Conservation (phyloP, 768 basidiomycete genomes). For the Leccinum variicolor region DNA sequence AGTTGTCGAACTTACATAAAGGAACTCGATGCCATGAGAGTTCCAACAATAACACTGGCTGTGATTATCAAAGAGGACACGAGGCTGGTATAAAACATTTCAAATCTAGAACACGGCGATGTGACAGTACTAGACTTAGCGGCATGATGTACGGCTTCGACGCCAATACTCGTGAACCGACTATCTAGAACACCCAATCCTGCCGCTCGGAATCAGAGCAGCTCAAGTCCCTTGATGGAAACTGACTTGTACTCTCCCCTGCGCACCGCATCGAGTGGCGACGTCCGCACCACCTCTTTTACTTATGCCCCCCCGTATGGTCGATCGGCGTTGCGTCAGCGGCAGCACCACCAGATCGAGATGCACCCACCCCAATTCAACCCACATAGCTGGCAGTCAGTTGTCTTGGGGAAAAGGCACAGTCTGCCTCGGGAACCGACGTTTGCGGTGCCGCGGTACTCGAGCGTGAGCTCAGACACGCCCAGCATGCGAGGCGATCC, state of each 20-base stretch:
- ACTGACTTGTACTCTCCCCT: background rate
- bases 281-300: no score
- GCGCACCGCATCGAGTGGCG: no score
- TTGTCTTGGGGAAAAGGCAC: slow-evolving; percentile 15
- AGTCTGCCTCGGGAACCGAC: background rate
- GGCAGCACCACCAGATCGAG: background rate
- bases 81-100: no score
- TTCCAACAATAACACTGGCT: no score
- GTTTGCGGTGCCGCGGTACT: background rate
- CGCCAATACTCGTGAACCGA: background rate
- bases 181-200: background rate
- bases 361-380: background rate
- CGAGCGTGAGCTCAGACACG: background rate
- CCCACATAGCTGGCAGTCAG: background rate
- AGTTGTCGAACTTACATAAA: no score
- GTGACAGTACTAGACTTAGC: no score
- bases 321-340: background rate
- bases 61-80: no score
- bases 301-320: no score
- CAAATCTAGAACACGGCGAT: no score
- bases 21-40: no score
- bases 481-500: background rate
- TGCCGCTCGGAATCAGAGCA: background rate
- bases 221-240: background rate
- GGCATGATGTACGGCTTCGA: no score